Evolutionary conservation across 176 grass and related monocot genomes (phyloP).

Genomic region (Triticum timopheevii): DNA sequence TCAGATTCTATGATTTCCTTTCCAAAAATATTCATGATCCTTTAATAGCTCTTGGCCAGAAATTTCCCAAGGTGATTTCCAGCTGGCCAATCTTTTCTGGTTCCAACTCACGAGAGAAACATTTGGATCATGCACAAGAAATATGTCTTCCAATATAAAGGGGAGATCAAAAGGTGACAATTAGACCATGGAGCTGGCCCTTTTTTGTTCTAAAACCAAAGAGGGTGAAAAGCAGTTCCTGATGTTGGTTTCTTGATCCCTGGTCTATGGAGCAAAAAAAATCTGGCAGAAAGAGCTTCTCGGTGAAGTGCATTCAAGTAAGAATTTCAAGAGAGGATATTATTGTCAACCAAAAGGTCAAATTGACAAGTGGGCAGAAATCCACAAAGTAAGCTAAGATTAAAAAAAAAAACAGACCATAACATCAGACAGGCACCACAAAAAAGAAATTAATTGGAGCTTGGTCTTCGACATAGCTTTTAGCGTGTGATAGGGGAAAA

Average conservation of each 20-base stretch:
- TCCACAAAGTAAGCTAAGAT: background rate
- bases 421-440: background rate
- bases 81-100: background rate
- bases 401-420: background rate
- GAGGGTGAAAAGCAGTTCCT: background rate
- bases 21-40: background rate
- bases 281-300: background rate
- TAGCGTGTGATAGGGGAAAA: background rate
- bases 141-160: conserved; percentile 1
- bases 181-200: background rate
- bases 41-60: background rate
- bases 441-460: background rate
- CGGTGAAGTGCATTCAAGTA: background rate
- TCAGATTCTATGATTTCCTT: background rate
- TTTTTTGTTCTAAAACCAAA: background rate
- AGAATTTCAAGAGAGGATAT: background rate
- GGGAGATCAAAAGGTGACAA: conserved; percentile 6
- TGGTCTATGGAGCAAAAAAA: background rate
- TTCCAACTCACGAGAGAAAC: background rate
- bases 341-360: background rate
- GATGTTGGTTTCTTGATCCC: background rate
- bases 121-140: conserved; percentile 11
- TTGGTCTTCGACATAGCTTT: background rate
- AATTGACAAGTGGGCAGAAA: background rate
- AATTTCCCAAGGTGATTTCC: background rate